A percentile compares a stretch with the other conserved stretches of the same genome.
These are phyloP conservation scores for Plasmodium relictum DNA, from an alignment of 169 alveolate genomes.

Conservation along the genomic window DNA sequence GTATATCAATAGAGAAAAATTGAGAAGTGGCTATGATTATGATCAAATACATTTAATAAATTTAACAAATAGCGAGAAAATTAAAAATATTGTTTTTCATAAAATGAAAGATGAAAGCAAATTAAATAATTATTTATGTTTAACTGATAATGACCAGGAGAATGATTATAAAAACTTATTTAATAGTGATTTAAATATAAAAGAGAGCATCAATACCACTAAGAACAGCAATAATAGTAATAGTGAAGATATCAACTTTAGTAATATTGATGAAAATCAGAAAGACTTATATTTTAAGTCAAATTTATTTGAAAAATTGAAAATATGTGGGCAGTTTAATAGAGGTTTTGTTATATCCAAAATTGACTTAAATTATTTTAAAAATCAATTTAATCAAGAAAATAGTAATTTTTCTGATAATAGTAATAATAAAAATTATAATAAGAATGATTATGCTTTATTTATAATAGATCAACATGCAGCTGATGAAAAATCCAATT, in stretches of 20 bases:
- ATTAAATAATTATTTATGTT: constrained; percentile 35
- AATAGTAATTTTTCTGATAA: neutral
- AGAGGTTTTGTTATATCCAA: constrained; percentile 96
- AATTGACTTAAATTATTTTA: constrained; percentile 63
- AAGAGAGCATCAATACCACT: constrained; percentile 1
- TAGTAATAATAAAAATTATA: constrained; percentile 9
- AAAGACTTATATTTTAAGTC: constrained; percentile 69
- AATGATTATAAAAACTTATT: constrained; percentile 40
- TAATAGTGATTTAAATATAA: constrained; percentile 19
- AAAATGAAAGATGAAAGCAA: constrained; percentile 33
- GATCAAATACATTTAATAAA: constrained; percentile 67
- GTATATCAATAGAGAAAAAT: constrained; percentile 71
- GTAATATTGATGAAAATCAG: constrained; percentile 45
- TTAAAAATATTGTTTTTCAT: constrained; percentile 27
- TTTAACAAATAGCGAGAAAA: constrained; percentile 59
- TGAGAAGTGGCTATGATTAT: constrained; percentile 54
- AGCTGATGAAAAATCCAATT: constrained; percentile 96
- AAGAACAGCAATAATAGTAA: neutral
- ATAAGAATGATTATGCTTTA: constrained; percentile 83
- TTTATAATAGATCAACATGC: constrained; percentile 99
- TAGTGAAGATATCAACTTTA: constrained; percentile 41
- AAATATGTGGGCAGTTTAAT: constrained; percentile 94
- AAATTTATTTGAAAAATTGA: constrained; percentile 86
- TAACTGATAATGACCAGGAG: constrained; percentile 52
- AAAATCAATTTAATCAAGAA: neutral